phyloP scores from a whole-genome alignment of 1,284 basidiomycete species.

The Sparassis latifolia region DNA sequence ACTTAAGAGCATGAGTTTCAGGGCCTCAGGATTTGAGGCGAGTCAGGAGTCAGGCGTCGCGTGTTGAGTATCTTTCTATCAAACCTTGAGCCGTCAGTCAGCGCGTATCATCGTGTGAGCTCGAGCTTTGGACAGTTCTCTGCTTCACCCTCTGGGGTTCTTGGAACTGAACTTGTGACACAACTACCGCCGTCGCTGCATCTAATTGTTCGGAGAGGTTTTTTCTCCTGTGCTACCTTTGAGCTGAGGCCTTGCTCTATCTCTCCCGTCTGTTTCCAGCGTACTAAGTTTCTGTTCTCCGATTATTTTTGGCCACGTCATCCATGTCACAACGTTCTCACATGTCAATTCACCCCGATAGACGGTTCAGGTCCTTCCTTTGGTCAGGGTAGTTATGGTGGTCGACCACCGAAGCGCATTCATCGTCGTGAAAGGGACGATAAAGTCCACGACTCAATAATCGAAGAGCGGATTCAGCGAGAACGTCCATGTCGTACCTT shows the following conservation, averaged over 20 bases:
- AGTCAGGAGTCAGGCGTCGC: conserved; percentile 4
- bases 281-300: conserved; percentile 1
- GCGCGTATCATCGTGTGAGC: conserved; percentile 32
- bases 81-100: conserved; percentile 34
- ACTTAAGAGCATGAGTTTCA: conserved; percentile 14
- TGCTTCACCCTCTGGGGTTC: conserved; percentile 4
- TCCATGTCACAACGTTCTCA: conserved; percentile 43
- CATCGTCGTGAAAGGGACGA: conserved; percentile 69
- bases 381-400: conserved; percentile 47
- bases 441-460: conserved; percentile 80
- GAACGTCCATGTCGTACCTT: conserved; percentile 93
- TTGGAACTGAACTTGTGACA: conserved; percentile 1
- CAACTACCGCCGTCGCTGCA: background rate
- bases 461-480: conserved; percentile 84
- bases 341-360: conserved; percentile 42
- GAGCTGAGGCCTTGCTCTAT: background rate
- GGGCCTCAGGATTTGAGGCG: conserved; percentile 5
- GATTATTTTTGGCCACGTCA: conserved; percentile 18
- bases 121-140: conserved; percentile 12
- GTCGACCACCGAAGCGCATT: conserved; percentile 38
- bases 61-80: conserved; percentile 4
- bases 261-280: too few species aligned
- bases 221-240: background rate
- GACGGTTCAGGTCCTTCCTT: conserved; percentile 49
- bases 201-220: background rate